These are phyloP conservation scores for Phytophthora litchii DNA, from an alignment of 352 stramenopile genomes.

Conservation along the genomic window DNA sequence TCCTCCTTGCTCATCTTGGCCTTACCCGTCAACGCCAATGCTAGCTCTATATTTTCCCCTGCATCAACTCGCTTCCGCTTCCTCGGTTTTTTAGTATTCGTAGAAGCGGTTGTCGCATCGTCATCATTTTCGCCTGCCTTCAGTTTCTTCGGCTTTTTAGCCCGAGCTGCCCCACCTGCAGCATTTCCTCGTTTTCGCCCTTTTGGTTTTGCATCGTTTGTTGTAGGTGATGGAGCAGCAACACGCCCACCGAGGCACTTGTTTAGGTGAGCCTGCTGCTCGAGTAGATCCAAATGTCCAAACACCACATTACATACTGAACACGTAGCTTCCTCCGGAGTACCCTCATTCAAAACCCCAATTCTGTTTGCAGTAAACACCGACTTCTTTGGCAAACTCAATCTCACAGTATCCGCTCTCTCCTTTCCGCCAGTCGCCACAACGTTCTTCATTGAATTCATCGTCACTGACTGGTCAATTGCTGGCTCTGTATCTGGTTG, in stretches of 20 bases:
- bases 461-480: slow-evolving; percentile 3
- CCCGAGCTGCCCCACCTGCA: slow-evolving; percentile 5
- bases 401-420: background rate
- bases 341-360: slow-evolving; percentile 11
- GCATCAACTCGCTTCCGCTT: slow-evolving; percentile 35
- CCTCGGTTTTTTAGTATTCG: slow-evolving; percentile 35
- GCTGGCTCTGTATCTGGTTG: slow-evolving; percentile 29
- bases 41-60: slow-evolving; percentile 34
- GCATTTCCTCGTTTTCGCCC: slow-evolving; percentile 30
- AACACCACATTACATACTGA: slow-evolving; percentile 33
- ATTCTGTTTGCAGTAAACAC: background rate
- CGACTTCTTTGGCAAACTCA: background rate
- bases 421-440: background rate
- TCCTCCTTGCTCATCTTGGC: slow-evolving; percentile 46
- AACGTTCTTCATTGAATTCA: slow-evolving; percentile 3
- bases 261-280: slow-evolving; percentile 41
- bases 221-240: background rate
- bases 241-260: slow-evolving; percentile 41
- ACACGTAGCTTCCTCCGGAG: slow-evolving; percentile 27
- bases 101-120: slow-evolving; percentile 1
- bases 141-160: slow-evolving; percentile 28
- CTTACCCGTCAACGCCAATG: slow-evolving; percentile 45
- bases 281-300: slow-evolving; percentile 42
- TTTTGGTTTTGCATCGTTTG: slow-evolving; percentile 14
- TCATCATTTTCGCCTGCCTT: slow-evolving; percentile 10